Base-by-base conservation (phyloP, 169 alveolate species). In the Miamiensis avidus region DNA sequence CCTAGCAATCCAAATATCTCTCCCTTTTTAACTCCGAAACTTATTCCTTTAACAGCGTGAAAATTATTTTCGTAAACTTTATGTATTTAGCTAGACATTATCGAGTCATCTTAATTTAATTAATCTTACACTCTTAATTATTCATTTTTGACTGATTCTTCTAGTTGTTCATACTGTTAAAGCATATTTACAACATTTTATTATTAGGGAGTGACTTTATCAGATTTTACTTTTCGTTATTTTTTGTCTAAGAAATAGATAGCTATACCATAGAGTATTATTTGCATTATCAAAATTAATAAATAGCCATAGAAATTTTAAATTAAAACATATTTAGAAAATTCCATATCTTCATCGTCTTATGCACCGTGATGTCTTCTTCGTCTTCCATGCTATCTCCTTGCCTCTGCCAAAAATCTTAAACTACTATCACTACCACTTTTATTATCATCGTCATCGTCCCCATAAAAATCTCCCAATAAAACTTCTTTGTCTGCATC, bases 1-100 rank as follows among this genome's bases (percentile, higher is more conserved):
- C 97, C 97, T n/a, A 95, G 75, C 20, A 93, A 86, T 29, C 96
- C 96, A 34, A 93, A 84, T n/a, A 93, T 90, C 82, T 93, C 88
- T 16, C 94, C 94, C 26, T 88, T 87, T 65, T 89, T 89, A 0
- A 95, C 89, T 31, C 93, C 87, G 84, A 95, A 93, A 34, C 76
- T 82, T 75, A 91, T 78, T 69, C 89, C 91, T 84, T 89, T 82
- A 1, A 93, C 92, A 11, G 96, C 96, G 34, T 86, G 65, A 34
- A 75, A 86, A 27, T 86, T 86, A 81, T 86, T 86, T 30, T 86
- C 84, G 72, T 86, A 86, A 29, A 49, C 75, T 65, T 86, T 86
- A 64, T 87, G 87, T 83, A 83, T 81, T 82, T 85, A 84, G 31
- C 75, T 88, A 11, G 84, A 84, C 29, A 76, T 82, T 15, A 72